Base-by-base conservation (phyloP, 495 filamentous ascomycete species). In the Daldinia childiae region DNA sequence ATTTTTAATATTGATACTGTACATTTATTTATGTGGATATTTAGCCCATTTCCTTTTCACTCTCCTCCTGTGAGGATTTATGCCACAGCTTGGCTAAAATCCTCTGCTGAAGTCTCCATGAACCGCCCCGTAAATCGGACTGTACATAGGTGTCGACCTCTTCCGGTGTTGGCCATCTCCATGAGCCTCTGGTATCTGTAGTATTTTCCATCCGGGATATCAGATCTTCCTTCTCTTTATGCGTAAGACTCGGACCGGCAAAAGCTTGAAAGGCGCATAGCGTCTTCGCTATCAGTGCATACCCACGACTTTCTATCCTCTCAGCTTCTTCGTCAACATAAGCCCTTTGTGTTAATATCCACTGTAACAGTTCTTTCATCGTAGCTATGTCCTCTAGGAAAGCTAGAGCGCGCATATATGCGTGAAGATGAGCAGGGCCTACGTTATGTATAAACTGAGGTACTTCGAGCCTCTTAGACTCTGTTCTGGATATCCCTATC, bases 361-460 rank as follows among this genome's bases (percentile, higher is more conserved):
- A 84, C 41, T 76, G 60, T 58, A 82, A 63, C 6, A 82, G 56
- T 6, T 70, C 66, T 26, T 78, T 74, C 81, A 83, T 82, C 32
- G 69, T 75, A 1, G 52, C 14, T 8, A 39, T 41, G 38, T 83
- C 78, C 26, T 76, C 79, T 26, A 81, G 73, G 29, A 72, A 76
- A 1, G 69, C 80, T 24, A 84, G 66, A 17, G 78, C 74, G 32
- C 73, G 62, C 78, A 84, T 83, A 56, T 82, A 84, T 9, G 66
- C 48, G 43, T 75, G 74, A 2, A 83, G 14, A 26, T 80, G 75
- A 6, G 57, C 61, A n/a, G 77, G 73, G 2, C 69, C 58, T 27
- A 83, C 61, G 15, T 70, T 58, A 43, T 77, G 73, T 19, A 73
- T 52, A 73, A 73, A 32, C 68, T 55, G 1, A 56, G 50, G 60